Base-by-base conservation (phyloP, 495 filamentous ascomycete genomes). In the Podospora sp. region DNA sequence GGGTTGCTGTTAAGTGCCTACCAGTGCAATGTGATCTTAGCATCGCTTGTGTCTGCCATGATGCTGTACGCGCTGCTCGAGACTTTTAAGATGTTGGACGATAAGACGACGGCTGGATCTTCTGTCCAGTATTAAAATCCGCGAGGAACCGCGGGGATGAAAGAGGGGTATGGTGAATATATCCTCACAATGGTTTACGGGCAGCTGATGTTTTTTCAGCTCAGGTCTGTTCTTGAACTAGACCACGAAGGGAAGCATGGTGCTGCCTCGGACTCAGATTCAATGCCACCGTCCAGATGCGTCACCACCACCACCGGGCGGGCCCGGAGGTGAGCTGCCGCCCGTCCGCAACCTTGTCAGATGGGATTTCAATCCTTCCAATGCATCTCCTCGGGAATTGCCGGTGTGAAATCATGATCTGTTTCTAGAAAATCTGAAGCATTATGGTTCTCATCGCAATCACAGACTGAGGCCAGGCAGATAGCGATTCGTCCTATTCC, bases 11-110 rank as follows among this genome's bases (percentile, higher is more conserved):
- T 80, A n/a, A n/a, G n/a, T n/a, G n/a, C n/a, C n/a, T n/a, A 92
- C 91, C 91, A 93, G 76, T 92, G 90, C 26, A 94, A 83, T 61
- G 87, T 92, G 35, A 93, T 83, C 63, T 91, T 90, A n/a, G 86
- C 81, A 35, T 84, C 82, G 46, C 84, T 33, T 33, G 29, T 63
- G 22, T 79, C 69, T 60, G 76, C 74, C 74, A 80, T 76, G 56
- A 77, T 75, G 60, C 36, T 49, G 40, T 35, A 35, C 6, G 33
- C 18, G 57, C 18, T 52, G 49, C 29, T 3, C 8, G 29, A 33
- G 8, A 8, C n/a, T n/a, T n/a, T n/a, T n/a, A n/a, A n/a, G n/a
- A n/a, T n/a, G n/a, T n/a, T n/a, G n/a, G n/a, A n/a, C n/a, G n/a
- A n/a, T n/a, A n/a, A n/a, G n/a, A n/a, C n/a, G n/a, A n/a, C n/a